phyloP scores from a whole-genome alignment of 352 stramenopile species.

The Pythium phragmiticola region DNA sequence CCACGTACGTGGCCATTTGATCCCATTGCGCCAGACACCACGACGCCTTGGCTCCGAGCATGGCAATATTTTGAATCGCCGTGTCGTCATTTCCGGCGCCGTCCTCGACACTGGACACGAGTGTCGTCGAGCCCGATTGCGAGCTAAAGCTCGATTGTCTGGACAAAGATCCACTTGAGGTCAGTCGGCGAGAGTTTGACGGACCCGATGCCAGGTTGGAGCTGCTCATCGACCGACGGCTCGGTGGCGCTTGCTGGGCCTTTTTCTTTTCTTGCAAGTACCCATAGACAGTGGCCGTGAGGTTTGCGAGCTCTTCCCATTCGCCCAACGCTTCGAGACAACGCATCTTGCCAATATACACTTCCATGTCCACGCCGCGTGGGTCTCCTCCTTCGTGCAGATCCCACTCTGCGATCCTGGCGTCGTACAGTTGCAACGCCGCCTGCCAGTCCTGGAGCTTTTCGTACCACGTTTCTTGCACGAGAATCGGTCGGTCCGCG shows the following conservation, averaged over 20 bases:
- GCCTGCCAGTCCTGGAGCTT: constrained; percentile 98
- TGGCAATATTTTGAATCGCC: constrained; percentile 63
- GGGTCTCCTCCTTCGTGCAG: background rate
- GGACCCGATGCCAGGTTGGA: background rate
- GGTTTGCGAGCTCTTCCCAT: constrained; percentile 68
- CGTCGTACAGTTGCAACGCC: constrained; percentile 95
- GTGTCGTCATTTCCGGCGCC: constrained; percentile 35
- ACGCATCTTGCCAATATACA: constrained; percentile 97
- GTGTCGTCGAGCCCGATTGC: background rate
- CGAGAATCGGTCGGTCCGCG: constrained; percentile 70
- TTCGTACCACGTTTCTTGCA: constrained; percentile 97
- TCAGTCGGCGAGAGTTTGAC: constrained; percentile 8
- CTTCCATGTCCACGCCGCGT: constrained; percentile 77
- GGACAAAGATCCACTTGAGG: constrained; percentile 22
- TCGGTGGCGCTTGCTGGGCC: constrained; percentile 4
- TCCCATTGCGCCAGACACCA: constrained; percentile 86
- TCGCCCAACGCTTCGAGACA: constrained; percentile 97
- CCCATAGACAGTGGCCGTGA: constrained; percentile 37
- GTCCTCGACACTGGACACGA: constrained; percentile 9
- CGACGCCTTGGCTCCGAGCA: constrained; percentile 80
- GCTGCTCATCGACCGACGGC: constrained; percentile 14
- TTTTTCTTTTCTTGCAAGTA: constrained; percentile 24
- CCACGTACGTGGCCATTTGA: constrained; percentile 78
- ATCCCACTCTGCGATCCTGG: constrained; percentile 62
- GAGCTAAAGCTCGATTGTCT: constrained; percentile 27